Evolutionary conservation across 352 stramenopile species (phyloP).

Genomic region (Phytophthora meadii): DNA sequence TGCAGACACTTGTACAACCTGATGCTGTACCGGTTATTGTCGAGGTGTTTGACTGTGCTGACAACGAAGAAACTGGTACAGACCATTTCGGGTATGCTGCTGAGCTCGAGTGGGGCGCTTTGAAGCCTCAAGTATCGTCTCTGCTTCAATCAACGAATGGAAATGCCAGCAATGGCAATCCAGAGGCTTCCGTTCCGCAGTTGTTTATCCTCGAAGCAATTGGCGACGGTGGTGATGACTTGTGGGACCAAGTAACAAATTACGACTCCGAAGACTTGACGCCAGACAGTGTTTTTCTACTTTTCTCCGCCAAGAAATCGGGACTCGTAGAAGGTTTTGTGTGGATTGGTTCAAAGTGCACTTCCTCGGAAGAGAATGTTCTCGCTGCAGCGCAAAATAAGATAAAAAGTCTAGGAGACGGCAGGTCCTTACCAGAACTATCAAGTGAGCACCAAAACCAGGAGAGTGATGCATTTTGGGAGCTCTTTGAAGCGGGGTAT

Average conservation of each 20-base stretch:
- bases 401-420: neutral
- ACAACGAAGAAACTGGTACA: constrained; percentile 6
- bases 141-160: constrained; percentile 3
- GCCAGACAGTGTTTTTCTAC: constrained; percentile 39
- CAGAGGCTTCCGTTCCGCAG: constrained; percentile 10
- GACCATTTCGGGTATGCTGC: constrained; percentile 50
- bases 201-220: constrained; percentile 53
- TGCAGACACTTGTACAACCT: constrained; percentile 23
- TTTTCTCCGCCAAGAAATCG: constrained; percentile 23
- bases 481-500: constrained; percentile 66
- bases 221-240: neutral
- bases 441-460: constrained; percentile 35
- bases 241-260: constrained; percentile 64
- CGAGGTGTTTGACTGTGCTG: constrained; percentile 7
- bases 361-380: constrained; percentile 14
- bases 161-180: neutral
- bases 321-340: constrained; percentile 27
- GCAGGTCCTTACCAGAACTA: constrained; percentile 3
- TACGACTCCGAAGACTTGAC: constrained; percentile 72
- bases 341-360: constrained; percentile 47
- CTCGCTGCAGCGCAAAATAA: constrained; percentile 27
- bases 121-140: neutral
- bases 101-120: constrained; percentile 45
- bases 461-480: constrained; percentile 71
- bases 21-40: constrained; percentile 10